Evolutionary conservation across 176 grass and related monocot genomes (phyloP).

Genomic region (Hyparrhenia diplandra): DNA sequence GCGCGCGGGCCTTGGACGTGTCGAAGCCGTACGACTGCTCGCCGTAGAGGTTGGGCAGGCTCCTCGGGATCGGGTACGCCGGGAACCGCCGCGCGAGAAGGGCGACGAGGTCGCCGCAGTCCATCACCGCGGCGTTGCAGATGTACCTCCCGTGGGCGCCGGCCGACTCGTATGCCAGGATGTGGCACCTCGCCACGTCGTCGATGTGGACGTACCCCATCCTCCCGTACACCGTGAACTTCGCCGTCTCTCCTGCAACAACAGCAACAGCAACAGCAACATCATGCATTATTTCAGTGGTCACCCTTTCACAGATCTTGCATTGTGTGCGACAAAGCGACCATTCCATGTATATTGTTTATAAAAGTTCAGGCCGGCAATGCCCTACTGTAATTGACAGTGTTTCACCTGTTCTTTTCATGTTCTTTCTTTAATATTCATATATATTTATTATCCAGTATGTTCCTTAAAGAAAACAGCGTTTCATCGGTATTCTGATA

Average conservation of each 20-base stretch:
- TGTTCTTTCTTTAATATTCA: no score
- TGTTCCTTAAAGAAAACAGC: background rate
- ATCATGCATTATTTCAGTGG: rapidly evolving
- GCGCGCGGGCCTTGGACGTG: conserved; percentile 50
- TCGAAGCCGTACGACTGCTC: conserved; percentile 56
- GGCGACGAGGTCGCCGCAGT: conserved; percentile 34
- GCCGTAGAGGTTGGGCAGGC: conserved; percentile 35
- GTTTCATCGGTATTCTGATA: background rate
- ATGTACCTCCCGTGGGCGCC: conserved; percentile 67
- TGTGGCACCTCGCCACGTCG: conserved; percentile 78
- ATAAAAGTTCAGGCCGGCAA: background rate
- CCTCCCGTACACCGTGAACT: conserved; percentile 70
- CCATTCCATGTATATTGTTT: background rate
- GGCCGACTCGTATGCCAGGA: conserved; percentile 63
- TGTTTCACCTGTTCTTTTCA: background rate
- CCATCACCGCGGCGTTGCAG: conserved; percentile 72
- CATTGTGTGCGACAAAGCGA: background rate
- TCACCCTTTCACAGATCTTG: background rate
- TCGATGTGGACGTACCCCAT: conserved; percentile 96
- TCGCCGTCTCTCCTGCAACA: conserved; percentile 51
- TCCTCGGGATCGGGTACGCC: conserved; percentile 53
- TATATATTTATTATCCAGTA: no score
- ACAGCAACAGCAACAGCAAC: background rate
- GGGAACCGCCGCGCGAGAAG: conserved; percentile 64
- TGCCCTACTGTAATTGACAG: background rate